Evolutionary conservation across 495 filamentous ascomycete species (phyloP), one percentile per base, ranked within the genome.

Genomic region (Aspergillus affinis): DNA sequence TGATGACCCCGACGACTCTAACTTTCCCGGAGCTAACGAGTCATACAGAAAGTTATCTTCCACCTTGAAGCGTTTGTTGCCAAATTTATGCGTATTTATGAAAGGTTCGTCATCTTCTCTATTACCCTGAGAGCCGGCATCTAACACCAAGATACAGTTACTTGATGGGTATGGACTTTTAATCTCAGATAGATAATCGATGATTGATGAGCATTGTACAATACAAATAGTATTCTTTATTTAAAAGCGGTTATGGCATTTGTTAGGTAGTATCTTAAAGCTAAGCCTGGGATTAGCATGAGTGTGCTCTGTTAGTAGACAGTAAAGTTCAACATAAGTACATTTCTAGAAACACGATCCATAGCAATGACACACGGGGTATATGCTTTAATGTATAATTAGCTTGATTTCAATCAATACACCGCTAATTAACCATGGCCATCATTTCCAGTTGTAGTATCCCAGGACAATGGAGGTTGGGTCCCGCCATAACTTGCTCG

Each of bases 21-120:
- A 1, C 2, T 18, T 13, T 26, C 15, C 17, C 18, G 6, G 41
- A 7, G 17, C 55, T 58, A 17, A 58, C 13, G 0, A 0, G 12
- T 23, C 26, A 1, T 67, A 61, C 53, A 87, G 80, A 98, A 98
- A 84, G 88, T 93, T 23, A 97, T 98, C 50, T 98, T 98, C 73
- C 94, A 98, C 65, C 82, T 98, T 0, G 94, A 98, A 78, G 94
- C 94, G 21, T 98, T 98, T 75, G 93, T 98, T 36, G 93, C 95
- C 29, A 97, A 96, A 78, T 93, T 96, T 71, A 97, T 98, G 92
- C 84, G 93, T 63, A 87, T 98, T 55, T 84, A 93, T 55, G 94
- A 98, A 79, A 84, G 84, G 84, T 88, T 68, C 54, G 79, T 63
- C 27, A 49, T 12, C 10, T 32, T 13, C 26, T 19, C 21, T 7